A percentile compares a stretch with the other conserved stretches of the same genome.
Evolutionary conservation across 169 alveolate genomes (phyloP).

Genomic region (Perkinsus olseni): DNA sequence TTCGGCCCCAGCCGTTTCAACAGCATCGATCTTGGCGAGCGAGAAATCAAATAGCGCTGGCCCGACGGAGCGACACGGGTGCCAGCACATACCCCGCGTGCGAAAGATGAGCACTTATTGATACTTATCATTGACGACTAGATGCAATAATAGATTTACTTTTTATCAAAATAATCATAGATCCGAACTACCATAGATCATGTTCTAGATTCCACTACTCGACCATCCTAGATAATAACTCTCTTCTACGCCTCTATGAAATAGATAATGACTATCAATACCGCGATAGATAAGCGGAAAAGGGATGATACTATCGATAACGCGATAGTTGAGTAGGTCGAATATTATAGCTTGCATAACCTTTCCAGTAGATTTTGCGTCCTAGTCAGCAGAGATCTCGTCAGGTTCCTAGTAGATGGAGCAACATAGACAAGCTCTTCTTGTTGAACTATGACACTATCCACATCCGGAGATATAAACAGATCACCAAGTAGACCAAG

Average conservation of each 20-base stretch:
- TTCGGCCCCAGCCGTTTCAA: neutral
- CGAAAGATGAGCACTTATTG: neutral
- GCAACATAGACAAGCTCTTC: neutral
- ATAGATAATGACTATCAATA: too few relatives aligned
- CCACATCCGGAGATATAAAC: neutral
- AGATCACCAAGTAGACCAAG: neutral
- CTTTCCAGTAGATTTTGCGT: neutral
- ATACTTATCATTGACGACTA: neutral
- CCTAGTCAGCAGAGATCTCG: neutral
- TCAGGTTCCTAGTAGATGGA: neutral
- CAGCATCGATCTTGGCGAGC: neutral
- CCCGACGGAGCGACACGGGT: neutral
- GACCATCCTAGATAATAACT: too few relatives aligned
- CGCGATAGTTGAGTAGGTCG: neutral
- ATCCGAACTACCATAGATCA: too few relatives aligned
- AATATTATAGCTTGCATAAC: neutral
- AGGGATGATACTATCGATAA: neutral
- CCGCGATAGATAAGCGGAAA: too few relatives aligned
- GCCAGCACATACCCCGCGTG: neutral
- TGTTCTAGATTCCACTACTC: too few relatives aligned
- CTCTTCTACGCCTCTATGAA: too few relatives aligned
- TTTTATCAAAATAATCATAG: too few relatives aligned
- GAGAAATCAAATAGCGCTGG: neutral
- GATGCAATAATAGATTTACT: too few relatives aligned
- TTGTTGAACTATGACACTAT: neutral